Evolutionary conservation across 2,329 filamentous ascomycete species (phyloP).

Genomic region (Pseudocercospora eumusae): DNA sequence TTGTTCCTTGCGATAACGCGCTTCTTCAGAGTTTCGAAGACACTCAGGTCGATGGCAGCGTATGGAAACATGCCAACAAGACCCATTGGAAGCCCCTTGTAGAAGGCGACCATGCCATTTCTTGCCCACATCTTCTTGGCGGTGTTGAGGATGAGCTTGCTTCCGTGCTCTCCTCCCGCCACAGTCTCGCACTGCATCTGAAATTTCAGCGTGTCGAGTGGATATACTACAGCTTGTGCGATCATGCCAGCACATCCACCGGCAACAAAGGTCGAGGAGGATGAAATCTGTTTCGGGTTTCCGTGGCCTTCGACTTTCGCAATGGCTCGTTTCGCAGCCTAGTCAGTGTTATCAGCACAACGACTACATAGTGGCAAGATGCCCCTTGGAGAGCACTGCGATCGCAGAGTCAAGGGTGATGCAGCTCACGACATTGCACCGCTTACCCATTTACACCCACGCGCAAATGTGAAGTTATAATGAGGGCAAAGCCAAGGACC

Average conservation of each 20-base stretch:
- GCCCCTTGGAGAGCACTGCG: neutral
- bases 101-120: constrained; percentile 74
- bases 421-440: neutral
- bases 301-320: constrained; percentile 85
- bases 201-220: constrained; percentile 79
- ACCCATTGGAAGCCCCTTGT: constrained; percentile 91
- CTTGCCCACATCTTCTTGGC: constrained; percentile 81
- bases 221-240: constrained; percentile 94
- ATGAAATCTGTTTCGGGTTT: constrained; percentile 75
- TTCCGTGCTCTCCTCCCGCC: constrained; percentile 78
- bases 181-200: constrained; percentile 95
- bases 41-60: constrained; percentile 92
- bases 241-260: constrained; percentile 92
- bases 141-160: constrained; percentile 77
- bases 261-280: constrained; percentile 84
- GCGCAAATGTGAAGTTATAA: neutral
- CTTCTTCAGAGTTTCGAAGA: constrained; percentile 89
- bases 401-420: neutral
- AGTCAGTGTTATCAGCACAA: constrained; percentile 11
- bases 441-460: neutral
- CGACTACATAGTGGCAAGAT: neutral
- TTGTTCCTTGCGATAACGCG: constrained; percentile 67
- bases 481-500: neutral
- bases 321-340: constrained; percentile 83
- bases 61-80: constrained; percentile 97